These are phyloP conservation scores for Dalbergia oliveri DNA, from an alignment of 306 rosid species.

Conservation along the genomic window DNA sequence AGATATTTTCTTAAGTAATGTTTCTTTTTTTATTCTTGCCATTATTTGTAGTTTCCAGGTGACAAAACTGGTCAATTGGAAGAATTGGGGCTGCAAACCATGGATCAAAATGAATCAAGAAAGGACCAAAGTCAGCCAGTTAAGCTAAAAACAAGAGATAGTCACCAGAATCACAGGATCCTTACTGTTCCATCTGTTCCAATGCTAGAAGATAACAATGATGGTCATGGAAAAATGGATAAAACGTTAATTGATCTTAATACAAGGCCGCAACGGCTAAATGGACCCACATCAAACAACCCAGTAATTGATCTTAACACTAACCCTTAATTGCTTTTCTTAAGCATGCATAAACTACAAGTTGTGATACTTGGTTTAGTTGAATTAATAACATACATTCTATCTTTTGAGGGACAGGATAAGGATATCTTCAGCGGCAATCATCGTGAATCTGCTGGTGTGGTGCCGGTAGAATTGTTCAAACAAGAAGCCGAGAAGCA, in stretches of 20 bases:
- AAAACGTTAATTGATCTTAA: constrained; percentile 62
- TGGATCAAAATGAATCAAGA: constrained; percentile 43
- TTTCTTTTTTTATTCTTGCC: constrained; percentile 1
- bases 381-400: neutral
- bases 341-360: neutral
- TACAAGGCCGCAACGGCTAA: constrained; percentile 55
- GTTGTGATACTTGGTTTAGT: constrained; percentile 21
- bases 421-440: constrained; percentile 48
- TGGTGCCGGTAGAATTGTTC: constrained; percentile 36
- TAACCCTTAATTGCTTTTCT: neutral
- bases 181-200: constrained; percentile 47
- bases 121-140: constrained; percentile 49
- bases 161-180: constrained; percentile 47
- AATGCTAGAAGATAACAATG: constrained; percentile 47
- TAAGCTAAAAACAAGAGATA: constrained; percentile 41
- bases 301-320: constrained; percentile 46
- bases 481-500: constrained; percentile 46
- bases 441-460: constrained; percentile 50
- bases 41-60: constrained; percentile 60
- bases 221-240: constrained; percentile 48
- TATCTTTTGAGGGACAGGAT: constrained; percentile 44
- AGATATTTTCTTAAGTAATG: constrained; percentile 10
- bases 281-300: constrained; percentile 52
- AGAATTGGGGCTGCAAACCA: constrained; percentile 53
- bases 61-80: constrained; percentile 53